Conservation (phyloP, 176 grass and related monocot genomes). For the Aegilops sharonensis region DNA sequence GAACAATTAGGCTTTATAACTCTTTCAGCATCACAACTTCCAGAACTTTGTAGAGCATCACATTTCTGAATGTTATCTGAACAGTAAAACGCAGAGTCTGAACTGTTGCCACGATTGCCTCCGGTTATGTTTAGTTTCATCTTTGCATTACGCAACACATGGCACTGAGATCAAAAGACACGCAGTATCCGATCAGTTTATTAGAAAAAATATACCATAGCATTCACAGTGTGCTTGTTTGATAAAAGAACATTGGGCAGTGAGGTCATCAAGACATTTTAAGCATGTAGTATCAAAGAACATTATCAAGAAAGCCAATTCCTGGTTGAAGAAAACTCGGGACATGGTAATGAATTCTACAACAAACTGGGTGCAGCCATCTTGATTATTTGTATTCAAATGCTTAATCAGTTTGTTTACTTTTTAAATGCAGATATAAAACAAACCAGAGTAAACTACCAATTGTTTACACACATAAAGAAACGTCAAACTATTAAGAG, state of each 20-base stretch:
- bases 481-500: too few relatives aligned
- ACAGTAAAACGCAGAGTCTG: conserved; percentile 13
- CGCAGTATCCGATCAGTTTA: conserved; percentile 2
- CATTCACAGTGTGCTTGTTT: not conserved
- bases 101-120: conserved; percentile 1
- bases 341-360: too few relatives aligned
- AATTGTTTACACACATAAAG: too few relatives aligned
- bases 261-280: not conserved
- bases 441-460: too few relatives aligned
- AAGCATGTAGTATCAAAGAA: not conserved
- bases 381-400: too few relatives aligned
- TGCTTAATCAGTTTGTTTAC: too few relatives aligned
- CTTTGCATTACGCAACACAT: not conserved
- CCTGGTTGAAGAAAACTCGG: too few relatives aligned
- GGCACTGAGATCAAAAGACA: conserved; percentile 32
- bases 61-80: conserved; percentile 17
- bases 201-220: not conserved
- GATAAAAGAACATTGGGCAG: conserved; percentile 7
- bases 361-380: too few relatives aligned
- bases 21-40: conserved; percentile 18
- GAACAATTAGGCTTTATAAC: conserved; percentile 2
- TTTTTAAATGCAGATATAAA: too few relatives aligned
- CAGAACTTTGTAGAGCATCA: conserved; percentile 24
- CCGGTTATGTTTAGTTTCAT: not conserved
- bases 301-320: not conserved